A percentile compares a stretch with the other conserved stretches of the same genome.
Conservation (phyloP, 176 grass and related monocot species). For the Cenchrus fungigraminus region DNA sequence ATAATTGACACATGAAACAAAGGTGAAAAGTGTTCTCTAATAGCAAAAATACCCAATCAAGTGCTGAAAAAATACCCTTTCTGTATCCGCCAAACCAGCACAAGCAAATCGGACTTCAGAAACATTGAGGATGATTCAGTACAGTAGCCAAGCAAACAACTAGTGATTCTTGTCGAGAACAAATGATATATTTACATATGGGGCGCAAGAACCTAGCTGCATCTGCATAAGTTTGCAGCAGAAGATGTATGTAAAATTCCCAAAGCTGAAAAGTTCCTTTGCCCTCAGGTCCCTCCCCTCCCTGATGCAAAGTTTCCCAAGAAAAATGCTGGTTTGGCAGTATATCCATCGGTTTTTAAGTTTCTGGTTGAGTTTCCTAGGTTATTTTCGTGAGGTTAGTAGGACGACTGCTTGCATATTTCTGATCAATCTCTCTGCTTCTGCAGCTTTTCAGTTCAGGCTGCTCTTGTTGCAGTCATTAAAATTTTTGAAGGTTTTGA, state of each 20-base stretch:
- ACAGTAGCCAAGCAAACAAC: neutral
- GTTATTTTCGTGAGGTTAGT: neutral
- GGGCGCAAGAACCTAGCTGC: too few relatives aligned
- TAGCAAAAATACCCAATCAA: too few relatives aligned
- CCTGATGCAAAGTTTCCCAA: neutral
- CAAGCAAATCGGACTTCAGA: neutral
- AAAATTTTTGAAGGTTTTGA: too few relatives aligned
- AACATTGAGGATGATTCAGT: neutral
- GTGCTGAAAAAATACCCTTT: neutral
- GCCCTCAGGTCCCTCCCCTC: neutral
- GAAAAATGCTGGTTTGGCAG: neutral
- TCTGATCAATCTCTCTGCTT: neutral
- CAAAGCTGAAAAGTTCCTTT: neutral
- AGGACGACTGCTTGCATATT: neutral
- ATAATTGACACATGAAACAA: neutral
- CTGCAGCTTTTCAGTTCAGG: neutral
- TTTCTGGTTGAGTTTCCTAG: neutral
- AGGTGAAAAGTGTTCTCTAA: neutral
- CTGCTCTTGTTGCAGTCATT: too few relatives aligned
- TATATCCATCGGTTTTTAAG: neutral
- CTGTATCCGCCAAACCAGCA: neutral
- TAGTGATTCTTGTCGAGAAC: neutral
- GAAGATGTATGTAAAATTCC: neutral
- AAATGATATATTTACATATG: neutral
- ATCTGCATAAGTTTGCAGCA: neutral